These are phyloP conservation scores for Aspergillus transmontanensis DNA, from an alignment of 2,329 filamentous ascomycete genomes.

Conservation along the genomic window DNA sequence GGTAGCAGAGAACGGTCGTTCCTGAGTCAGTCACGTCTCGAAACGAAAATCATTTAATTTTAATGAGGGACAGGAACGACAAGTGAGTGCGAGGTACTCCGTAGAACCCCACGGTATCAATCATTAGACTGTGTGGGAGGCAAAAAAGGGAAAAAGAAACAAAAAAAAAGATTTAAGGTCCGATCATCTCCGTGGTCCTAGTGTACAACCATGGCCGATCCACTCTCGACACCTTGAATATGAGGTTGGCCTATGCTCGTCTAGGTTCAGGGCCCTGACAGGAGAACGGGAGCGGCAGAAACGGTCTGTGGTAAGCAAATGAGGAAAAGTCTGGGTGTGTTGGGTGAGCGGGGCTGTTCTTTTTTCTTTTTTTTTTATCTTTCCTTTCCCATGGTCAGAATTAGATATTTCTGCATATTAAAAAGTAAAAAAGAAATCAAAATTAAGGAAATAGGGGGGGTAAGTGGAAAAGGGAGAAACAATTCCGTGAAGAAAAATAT, in stretches of 20 bases:
- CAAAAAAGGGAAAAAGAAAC: conserved; percentile 3
- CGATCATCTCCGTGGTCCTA: conserved; percentile 9
- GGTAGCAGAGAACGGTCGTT: background rate
- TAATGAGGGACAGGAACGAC: background rate
- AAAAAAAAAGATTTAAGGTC: conserved; percentile 8
- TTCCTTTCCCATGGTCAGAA: background rate
- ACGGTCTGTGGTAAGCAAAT: conserved; percentile 22
- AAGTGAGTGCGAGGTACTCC: conserved; percentile 1
- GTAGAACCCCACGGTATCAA: conserved; percentile 3
- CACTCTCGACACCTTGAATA: conserved; percentile 15
- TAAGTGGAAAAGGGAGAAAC: background rate
- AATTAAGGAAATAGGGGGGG: background rate
- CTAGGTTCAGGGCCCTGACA: conserved; percentile 28
- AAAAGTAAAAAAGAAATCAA: background rate
- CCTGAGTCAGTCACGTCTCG: background rate
- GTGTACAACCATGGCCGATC: conserved; percentile 15
- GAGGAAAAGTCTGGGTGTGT: conserved; percentile 11
- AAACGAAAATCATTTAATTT: conserved; percentile 10
- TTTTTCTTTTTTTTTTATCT: background rate
- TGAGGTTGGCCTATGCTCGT: conserved; percentile 26
- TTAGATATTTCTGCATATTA: background rate
- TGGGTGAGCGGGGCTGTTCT: conserved; percentile 4
- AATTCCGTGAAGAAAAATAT: background rate
- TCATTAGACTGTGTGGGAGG: background rate
- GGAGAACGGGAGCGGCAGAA: conserved; percentile 29